Evolutionary conservation across 305 asterid species (phyloP).

Genomic region (Fraxinus nigra): DNA sequence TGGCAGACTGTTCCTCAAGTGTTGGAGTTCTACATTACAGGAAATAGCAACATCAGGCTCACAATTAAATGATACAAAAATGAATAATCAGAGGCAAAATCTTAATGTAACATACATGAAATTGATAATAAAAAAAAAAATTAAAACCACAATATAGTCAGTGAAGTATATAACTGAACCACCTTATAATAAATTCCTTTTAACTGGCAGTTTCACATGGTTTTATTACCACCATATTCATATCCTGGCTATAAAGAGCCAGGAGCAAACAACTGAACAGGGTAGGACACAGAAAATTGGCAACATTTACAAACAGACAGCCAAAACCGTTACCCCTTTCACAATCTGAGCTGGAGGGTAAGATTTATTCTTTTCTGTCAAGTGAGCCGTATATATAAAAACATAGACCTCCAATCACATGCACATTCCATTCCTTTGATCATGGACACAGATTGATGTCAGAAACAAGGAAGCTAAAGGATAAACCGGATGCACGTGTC

Average conservation of each 20-base stretch:
- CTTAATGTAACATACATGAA: background rate
- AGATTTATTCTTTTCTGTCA: background rate
- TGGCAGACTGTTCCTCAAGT: conserved; percentile 81
- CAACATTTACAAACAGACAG: conserved; percentile 6
- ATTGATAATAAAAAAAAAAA: background rate
- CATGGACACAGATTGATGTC: background rate
- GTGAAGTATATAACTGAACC: background rate
- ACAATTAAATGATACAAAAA: background rate
- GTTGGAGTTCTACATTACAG: conserved; percentile 66
- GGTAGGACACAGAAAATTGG: background rate
- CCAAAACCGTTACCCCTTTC: background rate
- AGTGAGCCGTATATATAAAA: background rate
- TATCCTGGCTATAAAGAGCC: background rate
- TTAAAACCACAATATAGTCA: background rate
- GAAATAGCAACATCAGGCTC: conserved; percentile 21
- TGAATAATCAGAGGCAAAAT: background rate
- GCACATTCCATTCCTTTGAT: background rate
- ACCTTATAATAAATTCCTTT: background rate
- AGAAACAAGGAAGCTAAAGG: background rate
- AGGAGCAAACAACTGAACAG: background rate
- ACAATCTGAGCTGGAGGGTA: background rate
- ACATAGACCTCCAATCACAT: conserved; percentile 3
- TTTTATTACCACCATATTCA: background rate
- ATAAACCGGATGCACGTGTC: background rate
- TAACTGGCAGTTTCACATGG: background rate